phyloP scores from a whole-genome alignment of 805 yeast genomes.

The Cephaloascus fragrans region DNA sequence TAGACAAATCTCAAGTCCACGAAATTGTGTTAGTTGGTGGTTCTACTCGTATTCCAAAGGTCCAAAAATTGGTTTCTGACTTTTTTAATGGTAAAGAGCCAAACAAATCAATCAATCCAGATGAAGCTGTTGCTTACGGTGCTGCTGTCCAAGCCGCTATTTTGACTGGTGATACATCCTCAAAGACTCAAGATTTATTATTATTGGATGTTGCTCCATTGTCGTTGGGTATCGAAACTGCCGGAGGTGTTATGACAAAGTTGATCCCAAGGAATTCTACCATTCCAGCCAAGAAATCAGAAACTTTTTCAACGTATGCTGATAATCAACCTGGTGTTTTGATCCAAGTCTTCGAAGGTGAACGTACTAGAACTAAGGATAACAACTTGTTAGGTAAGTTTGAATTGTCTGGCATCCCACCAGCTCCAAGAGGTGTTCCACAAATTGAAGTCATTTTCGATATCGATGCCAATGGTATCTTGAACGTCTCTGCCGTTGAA shows the following conservation, averaged over 20 bases:
- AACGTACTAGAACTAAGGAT: constrained; percentile 30
- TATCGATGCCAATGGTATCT: constrained; percentile 34
- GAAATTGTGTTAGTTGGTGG: constrained; percentile 43
- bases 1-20: constrained; percentile 29
- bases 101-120: constrained; percentile 40
- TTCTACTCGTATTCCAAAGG: constrained; percentile 43
- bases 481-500: constrained; percentile 32
- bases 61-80: constrained; percentile 39
- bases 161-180: constrained; percentile 35
- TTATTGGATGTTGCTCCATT: constrained; percentile 36
- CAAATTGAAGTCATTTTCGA: constrained; percentile 34
- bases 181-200: constrained; percentile 34
- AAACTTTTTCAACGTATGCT: constrained; percentile 32
- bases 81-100: constrained; percentile 41
- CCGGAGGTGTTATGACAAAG: constrained; percentile 35
- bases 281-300: constrained; percentile 33
- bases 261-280: constrained; percentile 34
- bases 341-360: constrained; percentile 36
- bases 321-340: constrained; percentile 36
- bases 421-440: constrained; percentile 38
- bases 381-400: constrained; percentile 34
- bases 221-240: constrained; percentile 34
- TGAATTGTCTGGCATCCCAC: constrained; percentile 33
- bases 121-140: constrained; percentile 44
- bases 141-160: constrained; percentile 40